Evolutionary conservation across 2,329 filamentous ascomycete species (phyloP).

Genomic region (Phaeosphaeriaceae sp.): DNA sequence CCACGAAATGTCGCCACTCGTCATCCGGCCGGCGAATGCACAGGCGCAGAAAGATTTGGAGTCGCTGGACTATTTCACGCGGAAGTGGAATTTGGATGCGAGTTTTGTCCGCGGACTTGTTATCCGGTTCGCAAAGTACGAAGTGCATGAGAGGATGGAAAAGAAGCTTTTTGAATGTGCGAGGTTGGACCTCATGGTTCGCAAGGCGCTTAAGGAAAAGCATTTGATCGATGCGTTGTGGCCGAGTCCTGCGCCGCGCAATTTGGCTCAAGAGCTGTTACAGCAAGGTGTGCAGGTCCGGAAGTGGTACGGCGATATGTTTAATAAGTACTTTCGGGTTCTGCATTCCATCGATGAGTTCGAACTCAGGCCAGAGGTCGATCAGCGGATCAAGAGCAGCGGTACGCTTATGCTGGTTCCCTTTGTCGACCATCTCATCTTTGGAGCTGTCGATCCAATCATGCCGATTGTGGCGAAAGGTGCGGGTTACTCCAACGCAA

Average conservation of each 20-base stretch:
- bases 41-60: conserved; percentile 48
- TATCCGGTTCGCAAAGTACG: conserved; percentile 43
- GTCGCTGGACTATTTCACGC: conserved; percentile 40
- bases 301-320: conserved; percentile 49
- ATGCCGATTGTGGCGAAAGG: conserved; percentile 42
- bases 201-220: conserved; percentile 48
- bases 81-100: conserved; percentile 40
- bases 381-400: conserved; percentile 36
- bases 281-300: conserved; percentile 43
- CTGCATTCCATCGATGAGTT: conserved; percentile 42
- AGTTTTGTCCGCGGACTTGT: conserved; percentile 42
- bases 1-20: conserved; percentile 38
- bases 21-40: conserved; percentile 43
- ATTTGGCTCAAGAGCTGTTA: conserved; percentile 34
- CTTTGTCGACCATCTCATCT: conserved; percentile 42
- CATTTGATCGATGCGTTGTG: conserved; percentile 45
- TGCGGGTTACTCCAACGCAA: conserved; percentile 37
- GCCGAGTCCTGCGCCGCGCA: conserved; percentile 40
- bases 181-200: conserved; percentile 44
- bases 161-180: conserved; percentile 45
- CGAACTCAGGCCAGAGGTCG: conserved; percentile 38
- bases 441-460: conserved; percentile 44
- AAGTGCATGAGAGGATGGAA: conserved; percentile 45
- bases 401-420: conserved; percentile 45
- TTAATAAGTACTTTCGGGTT: conserved; percentile 44